Evolutionary conservation across 495 filamentous ascomycete genomes (phyloP), one percentile per base, ranked within the genome.

Genomic region (Penicillium subrubescens): DNA sequence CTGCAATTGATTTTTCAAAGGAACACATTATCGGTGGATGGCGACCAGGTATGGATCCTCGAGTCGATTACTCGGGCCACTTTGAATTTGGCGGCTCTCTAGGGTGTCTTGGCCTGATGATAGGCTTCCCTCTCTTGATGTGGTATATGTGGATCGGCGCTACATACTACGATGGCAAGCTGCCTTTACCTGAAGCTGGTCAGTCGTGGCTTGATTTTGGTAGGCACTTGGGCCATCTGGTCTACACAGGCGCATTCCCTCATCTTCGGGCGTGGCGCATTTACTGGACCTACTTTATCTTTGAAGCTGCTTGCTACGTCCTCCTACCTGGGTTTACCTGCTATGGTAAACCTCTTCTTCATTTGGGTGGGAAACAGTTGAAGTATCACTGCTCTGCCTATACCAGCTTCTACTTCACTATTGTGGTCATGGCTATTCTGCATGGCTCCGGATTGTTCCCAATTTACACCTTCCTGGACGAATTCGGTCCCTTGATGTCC

Each of bases 91-190:
- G 93, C 55, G 94, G 94, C 59, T 85, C 91, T 10, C 77, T 80
- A 25, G 94, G 94, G 51, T 87, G 90, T 27, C 73, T 73, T 25
- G 79, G 83, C 46, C 86, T 96, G 81, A 98, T 98, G 92, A 77
- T 92, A 59, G 89, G 87, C 54, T 98, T 97, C 76, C 94, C 94
- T 17, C 33, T 88, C 27, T 79, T 97, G 52, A 98, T 98, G 94
- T 98, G 89, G 82, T 97, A 97, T 80, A 94, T 97, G 92, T 98
- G 92, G 91, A 88, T 96, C 71, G 94, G 94, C 25, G 90, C 93
- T 10, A 92, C 88, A 10, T 92, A 92, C 77, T 98, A 97, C 76
- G 81, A 91, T 73, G 93, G 92, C 48, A 84, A 89, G 61, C 78
- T 94, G 17, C 95, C 94, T 14, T 71, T 79, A 35, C 92, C 88